A percentile compares a stretch with the other conserved stretches of the same genome.
phyloP scores from a whole-genome alignment of 1,139 yeast genomes.

The Entelexis paramagnoliae region DNA sequence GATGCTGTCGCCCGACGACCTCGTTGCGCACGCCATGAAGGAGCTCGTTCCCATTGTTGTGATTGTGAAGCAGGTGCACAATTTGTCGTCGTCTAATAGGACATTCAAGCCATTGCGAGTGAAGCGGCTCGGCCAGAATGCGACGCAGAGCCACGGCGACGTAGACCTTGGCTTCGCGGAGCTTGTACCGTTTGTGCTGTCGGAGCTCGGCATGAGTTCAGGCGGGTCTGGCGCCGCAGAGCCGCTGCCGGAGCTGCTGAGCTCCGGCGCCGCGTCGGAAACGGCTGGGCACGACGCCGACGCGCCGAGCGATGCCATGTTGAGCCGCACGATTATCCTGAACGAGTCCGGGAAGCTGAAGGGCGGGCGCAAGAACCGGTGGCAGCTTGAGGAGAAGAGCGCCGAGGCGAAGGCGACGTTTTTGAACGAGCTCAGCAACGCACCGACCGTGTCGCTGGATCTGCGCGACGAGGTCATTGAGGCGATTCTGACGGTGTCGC shows the following conservation, averaged over 20 bases:
- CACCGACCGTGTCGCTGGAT: conserved; percentile 70
- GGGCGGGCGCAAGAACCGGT: conserved; percentile 64
- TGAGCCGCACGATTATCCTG: conserved; percentile 27
- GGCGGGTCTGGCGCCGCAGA: not conserved
- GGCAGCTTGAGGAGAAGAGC: conserved; percentile 72
- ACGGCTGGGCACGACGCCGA: not conserved
- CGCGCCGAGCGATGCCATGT: not conserved
- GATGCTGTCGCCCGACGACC: conserved; percentile 52
- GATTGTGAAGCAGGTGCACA: conserved; percentile 52
- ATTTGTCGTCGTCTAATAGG: conserved; percentile 31
- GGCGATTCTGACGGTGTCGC: conserved; percentile 66
- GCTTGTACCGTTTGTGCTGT: conserved; percentile 41
- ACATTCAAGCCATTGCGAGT: conserved; percentile 67
- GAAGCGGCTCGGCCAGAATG: conserved; percentile 46
- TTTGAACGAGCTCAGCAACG: conserved; percentile 44
- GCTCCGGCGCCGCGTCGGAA: not conserved
- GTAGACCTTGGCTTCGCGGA: conserved; percentile 63
- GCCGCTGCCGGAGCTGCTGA: not conserved
- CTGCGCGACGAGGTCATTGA: conserved; percentile 72
- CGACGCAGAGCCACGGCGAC: conserved; percentile 36
- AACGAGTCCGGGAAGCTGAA: conserved; percentile 48
- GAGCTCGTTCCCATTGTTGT: conserved; percentile 72
- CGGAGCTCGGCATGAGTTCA: conserved; percentile 33
- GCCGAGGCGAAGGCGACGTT: conserved; percentile 49
- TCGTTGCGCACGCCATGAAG: conserved; percentile 48